phyloP scores from a whole-genome alignment of 2,329 filamentous ascomycete species.

The Diaporthe destruens region DNA sequence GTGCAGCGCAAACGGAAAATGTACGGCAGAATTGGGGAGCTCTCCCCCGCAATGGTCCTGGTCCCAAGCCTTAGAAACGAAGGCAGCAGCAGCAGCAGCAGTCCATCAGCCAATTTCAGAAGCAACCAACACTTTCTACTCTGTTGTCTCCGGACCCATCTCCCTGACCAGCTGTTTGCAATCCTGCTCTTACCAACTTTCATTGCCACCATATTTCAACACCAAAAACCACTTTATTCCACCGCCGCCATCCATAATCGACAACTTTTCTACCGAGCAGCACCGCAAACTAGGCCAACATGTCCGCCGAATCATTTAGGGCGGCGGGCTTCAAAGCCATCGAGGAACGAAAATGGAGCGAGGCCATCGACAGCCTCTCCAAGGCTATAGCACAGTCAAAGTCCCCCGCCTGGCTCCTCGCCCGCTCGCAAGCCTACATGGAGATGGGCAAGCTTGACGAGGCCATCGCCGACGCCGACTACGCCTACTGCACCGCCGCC shows the following conservation, averaged over 20 bases:
- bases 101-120: not conserved
- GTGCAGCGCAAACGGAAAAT: not conserved
- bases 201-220: too few relatives aligned
- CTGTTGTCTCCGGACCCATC: not conserved
- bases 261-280: not conserved
- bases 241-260: not conserved
- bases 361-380: constrained; percentile 77
- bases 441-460: constrained; percentile 70
- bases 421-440: constrained; percentile 83
- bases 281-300: constrained; percentile 46
- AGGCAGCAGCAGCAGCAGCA: not conserved
- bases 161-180: not conserved
- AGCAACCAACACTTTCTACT: not conserved
- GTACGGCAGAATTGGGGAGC: not conserved
- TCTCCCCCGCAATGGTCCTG: not conserved
- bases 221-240: not conserved
- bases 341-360: constrained; percentile 71
- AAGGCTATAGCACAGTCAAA: constrained; percentile 73
- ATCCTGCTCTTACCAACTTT: accelerated
- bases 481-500: constrained; percentile 71
- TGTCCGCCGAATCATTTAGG: constrained; percentile 66
- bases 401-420: constrained; percentile 83
- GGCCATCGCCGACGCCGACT: constrained; percentile 78
- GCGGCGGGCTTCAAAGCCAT: constrained; percentile 75
- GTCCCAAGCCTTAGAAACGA: not conserved